Evolutionary conservation across 2,329 filamentous ascomycete species (phyloP).

Genomic region (Arthrinium puccinioides): DNA sequence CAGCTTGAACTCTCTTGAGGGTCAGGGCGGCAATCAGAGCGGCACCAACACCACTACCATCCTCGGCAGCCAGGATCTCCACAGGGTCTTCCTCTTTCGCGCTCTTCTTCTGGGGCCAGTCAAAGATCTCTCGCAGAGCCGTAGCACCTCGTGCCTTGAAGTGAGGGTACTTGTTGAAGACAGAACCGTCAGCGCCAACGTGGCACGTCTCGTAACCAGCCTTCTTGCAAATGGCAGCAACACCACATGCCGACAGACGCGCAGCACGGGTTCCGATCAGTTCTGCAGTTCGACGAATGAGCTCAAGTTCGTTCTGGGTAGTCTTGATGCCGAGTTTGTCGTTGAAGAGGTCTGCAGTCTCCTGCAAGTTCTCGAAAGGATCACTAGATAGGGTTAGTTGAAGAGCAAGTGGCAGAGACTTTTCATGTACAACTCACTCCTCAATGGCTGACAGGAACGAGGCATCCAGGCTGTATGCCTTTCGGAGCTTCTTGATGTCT

Average conservation of each 20-base stretch:
- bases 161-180: constrained; percentile 99
- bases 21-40: constrained; percentile 80
- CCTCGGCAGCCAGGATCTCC: constrained; percentile 82
- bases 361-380: constrained; percentile 88
- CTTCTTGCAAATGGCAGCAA: constrained; percentile 95
- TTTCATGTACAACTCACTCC: constrained; percentile 47
- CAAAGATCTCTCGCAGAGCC: constrained; percentile 89
- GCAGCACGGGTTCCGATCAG: constrained; percentile 92
- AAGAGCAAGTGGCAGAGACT: constrained; percentile 1
- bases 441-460: constrained; percentile 92
- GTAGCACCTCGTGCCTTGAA: constrained; percentile 90
- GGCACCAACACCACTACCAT: constrained; percentile 94
- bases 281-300: constrained; percentile 83
- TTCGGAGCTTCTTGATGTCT: constrained; percentile 72
- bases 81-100: constrained; percentile 77
- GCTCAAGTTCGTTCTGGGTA: constrained; percentile 74
- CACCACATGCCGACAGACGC: constrained; percentile 86
- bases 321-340: constrained; percentile 65
- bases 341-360: constrained; percentile 77
- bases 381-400: constrained; percentile 48
- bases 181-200: constrained; percentile 92
- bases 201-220: constrained; percentile 84
- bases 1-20: constrained; percentile 54
- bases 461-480: constrained; percentile 83
- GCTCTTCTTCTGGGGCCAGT: constrained; percentile 71